Evolutionary conservation across 345 rosid genomes (phyloP).

Genomic region (Eucalyptus curtisii): DNA sequence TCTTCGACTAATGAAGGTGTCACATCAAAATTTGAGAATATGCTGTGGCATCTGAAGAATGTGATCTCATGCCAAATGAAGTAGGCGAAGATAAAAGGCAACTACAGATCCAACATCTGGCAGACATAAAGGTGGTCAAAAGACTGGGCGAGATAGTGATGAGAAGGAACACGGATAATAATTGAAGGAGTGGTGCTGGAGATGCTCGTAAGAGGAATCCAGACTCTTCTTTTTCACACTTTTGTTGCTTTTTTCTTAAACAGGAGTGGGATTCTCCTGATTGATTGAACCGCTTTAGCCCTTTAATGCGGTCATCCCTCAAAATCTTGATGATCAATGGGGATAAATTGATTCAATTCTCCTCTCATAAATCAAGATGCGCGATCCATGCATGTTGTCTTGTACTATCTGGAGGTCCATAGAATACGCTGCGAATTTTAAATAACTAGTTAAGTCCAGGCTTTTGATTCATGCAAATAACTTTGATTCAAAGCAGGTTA

Average conservation of each 20-base stretch:
- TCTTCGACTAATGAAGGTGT: neutral
- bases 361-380: neutral
- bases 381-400: neutral
- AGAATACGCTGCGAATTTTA: accelerated
- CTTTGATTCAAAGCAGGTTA: accelerated
- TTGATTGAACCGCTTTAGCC: neutral
- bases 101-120: neutral
- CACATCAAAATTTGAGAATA: neutral
- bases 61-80: neutral
- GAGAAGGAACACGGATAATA: neutral
- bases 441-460: neutral
- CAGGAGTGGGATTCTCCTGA: neutral
- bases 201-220: neutral
- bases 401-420: neutral
- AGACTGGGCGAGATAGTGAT: neutral
- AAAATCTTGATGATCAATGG: neutral
- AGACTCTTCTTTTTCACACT: neutral
- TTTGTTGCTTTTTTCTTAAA: neutral
- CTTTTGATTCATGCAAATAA: accelerated
- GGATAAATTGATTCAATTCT: neutral
- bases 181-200: neutral
- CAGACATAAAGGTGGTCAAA: neutral
- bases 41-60: neutral
- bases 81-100: neutral
- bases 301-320: neutral